Evolutionary conservation across 495 filamentous ascomycete species (phyloP).

Genomic region (Lophium mytilinum): DNA sequence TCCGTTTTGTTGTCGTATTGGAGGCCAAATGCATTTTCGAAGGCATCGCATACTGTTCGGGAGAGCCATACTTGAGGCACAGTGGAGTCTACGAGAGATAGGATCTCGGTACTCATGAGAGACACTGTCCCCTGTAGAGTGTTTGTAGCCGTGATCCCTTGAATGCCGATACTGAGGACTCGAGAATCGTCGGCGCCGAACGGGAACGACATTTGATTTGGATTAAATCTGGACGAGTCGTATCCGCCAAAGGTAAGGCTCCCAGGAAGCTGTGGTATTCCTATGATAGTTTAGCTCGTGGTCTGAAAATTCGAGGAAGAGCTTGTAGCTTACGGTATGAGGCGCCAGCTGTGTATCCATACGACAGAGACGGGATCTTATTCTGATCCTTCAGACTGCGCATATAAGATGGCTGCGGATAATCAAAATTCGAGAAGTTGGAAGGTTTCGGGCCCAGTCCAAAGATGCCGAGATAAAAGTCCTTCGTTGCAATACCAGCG

Average conservation of each 20-base stretch:
- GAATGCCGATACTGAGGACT: constrained; percentile 4
- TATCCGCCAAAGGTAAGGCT: constrained; percentile 49
- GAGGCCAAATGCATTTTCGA: constrained; percentile 45
- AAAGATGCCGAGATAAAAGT: constrained; percentile 12
- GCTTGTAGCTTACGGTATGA: constrained; percentile 35
- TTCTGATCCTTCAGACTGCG: constrained; percentile 1
- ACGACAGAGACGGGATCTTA: constrained; percentile 43
- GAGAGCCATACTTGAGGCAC: constrained; percentile 50
- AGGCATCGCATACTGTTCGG: constrained; percentile 38
- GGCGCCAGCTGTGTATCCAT: constrained; percentile 50
- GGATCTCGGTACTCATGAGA: neutral
- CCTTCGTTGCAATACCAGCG: constrained; percentile 13
- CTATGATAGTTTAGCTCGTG: constrained; percentile 17
- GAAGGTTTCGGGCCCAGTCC: constrained; percentile 10
- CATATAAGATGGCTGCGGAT: constrained; percentile 15
- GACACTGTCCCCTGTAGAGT: neutral
- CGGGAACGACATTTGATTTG: constrained; percentile 38
- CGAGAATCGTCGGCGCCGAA: constrained; percentile 35
- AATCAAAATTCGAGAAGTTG: constrained; percentile 13
- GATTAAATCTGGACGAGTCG: constrained; percentile 40
- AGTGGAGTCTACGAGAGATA: constrained; percentile 41
- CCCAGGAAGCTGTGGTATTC: constrained; percentile 40
- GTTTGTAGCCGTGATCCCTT: constrained; percentile 2
- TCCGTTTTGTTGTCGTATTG: constrained; percentile 34
- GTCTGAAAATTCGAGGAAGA: neutral